Conservation (phyloP, 176 grass and related monocot genomes). For the Cenchrus fungigraminus region DNA sequence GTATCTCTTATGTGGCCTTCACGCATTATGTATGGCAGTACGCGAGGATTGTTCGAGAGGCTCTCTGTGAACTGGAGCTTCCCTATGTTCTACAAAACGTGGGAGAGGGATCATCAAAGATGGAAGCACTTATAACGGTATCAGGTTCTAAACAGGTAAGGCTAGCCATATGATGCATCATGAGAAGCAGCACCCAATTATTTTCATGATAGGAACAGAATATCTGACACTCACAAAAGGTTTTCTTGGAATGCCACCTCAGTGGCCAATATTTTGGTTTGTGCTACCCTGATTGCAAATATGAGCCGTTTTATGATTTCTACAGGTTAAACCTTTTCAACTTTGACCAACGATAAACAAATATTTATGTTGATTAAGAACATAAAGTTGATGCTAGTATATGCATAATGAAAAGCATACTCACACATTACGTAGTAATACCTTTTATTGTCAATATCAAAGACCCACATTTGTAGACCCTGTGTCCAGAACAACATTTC, state of each 20-base stretch:
- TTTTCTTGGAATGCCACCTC: not conserved
- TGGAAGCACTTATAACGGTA: conserved; percentile 49
- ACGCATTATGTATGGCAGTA: conserved; percentile 42
- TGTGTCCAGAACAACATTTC: not conserved
- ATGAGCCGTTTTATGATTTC: not conserved
- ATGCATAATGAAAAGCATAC: too few species aligned
- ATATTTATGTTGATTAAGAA: too few species aligned
- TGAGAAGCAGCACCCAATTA: not conserved
- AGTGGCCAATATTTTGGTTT: not conserved
- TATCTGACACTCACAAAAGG: not conserved
- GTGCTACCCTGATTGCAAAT: not conserved
- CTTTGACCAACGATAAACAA: too few species aligned
- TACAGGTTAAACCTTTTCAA: not conserved
- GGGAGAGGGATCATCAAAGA: conserved; percentile 71
- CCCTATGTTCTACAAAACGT: conserved; percentile 91
- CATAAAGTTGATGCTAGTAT: too few species aligned
- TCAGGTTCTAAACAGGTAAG: conserved; percentile 73
- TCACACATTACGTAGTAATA: too few species aligned
- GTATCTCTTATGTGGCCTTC: not conserved
- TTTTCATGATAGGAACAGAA: conserved; percentile 12
- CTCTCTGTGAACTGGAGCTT: conserved; percentile 91
- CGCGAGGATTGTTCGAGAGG: conserved; percentile 84
- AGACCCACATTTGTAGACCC: not conserved
- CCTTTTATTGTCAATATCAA: not conserved
- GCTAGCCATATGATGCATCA: not conserved